Percentiles rank a stretch among this genome's conserved stretches.
Evolutionary conservation across 805 yeast species (phyloP).

Genomic region (Metschnikowia shivogae): DNA sequence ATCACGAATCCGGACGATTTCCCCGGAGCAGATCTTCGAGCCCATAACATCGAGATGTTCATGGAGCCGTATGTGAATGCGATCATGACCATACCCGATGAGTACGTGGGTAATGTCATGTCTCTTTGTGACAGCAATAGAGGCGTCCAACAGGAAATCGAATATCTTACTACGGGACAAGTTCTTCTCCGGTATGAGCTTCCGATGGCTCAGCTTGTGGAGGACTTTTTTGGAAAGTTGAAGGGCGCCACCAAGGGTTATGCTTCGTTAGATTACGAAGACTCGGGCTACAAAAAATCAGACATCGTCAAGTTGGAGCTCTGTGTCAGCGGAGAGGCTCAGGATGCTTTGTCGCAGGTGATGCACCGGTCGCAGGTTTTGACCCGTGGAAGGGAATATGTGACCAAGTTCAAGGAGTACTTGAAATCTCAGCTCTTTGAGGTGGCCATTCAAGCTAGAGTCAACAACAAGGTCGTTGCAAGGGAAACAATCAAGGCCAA

Average conservation of each 20-base stretch:
- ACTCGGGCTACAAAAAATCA: conserved; percentile 76
- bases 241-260: conserved; percentile 89
- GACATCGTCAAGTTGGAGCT: conserved; percentile 85
- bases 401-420: conserved; percentile 72
- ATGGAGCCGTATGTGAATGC: conserved; percentile 91
- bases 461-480: conserved; percentile 75
- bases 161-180: conserved; percentile 75
- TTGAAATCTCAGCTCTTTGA: conserved; percentile 83
- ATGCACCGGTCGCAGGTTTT: conserved; percentile 80
- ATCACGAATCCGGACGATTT: conserved; percentile 92
- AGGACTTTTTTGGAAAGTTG: conserved; percentile 90
- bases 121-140: conserved; percentile 79
- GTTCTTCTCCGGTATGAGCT: conserved; percentile 73
- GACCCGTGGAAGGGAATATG: conserved; percentile 74
- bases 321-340: conserved; percentile 80
- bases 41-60: conserved; percentile 45
- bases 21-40: conserved; percentile 55
- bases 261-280: conserved; percentile 93
- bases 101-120: conserved; percentile 83
- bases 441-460: conserved; percentile 87
- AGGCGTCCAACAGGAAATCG: conserved; percentile 77
- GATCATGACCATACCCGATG: conserved; percentile 85
- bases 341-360: conserved; percentile 89
- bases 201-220: conserved; percentile 87
- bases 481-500: conserved; percentile 92